Percentiles rank a stretch among this genome's conserved stretches.
phyloP scores from a whole-genome alignment of 1,139 yeast species.

The Saccharomyces hybrid region DNA sequence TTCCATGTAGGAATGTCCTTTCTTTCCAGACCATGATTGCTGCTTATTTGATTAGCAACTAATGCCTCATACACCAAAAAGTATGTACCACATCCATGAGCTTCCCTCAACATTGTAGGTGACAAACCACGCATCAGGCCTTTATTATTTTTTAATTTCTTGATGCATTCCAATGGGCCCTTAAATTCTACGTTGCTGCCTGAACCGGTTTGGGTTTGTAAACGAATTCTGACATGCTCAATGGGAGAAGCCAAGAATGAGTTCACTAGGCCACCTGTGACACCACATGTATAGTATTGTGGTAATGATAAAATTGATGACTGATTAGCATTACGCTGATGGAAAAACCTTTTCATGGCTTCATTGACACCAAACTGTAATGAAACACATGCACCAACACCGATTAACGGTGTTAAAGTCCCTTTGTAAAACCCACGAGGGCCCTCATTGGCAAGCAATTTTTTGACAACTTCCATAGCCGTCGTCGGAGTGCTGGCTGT shows the following conservation, averaged over 20 bases:
- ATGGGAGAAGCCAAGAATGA: constrained; percentile 85
- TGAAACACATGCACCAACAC: constrained; percentile 90
- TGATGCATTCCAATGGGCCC: constrained; percentile 79
- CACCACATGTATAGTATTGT: constrained; percentile 75
- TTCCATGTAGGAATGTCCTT: constrained; percentile 65
- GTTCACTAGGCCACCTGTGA: constrained; percentile 82
- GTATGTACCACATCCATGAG: constrained; percentile 82
- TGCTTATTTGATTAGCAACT: constrained; percentile 47
- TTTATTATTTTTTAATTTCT: constrained; percentile 49
- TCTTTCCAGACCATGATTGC: constrained; percentile 40
- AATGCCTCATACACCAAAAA: constrained; percentile 84
- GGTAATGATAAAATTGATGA: constrained; percentile 37
- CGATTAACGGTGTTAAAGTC: constrained; percentile 75
- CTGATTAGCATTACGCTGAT: constrained; percentile 9
- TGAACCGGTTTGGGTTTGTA: constrained; percentile 59
- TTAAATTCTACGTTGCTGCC: constrained; percentile 35
- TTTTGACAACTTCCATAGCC: constrained; percentile 67
- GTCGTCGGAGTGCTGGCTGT: constrained; percentile 67
- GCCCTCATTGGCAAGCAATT: constrained; percentile 68
- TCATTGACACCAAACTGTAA: constrained; percentile 87
- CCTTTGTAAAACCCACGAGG: constrained; percentile 80
- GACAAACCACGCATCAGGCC: constrained; percentile 71
- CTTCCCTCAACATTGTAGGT: constrained; percentile 78
- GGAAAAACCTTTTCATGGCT: constrained; percentile 66
- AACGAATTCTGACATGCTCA: constrained; percentile 83